These are phyloP conservation scores for Cystobasidium sp. DNA, from an alignment of 1,284 basidiomycete species.

Conservation along the genomic window DNA sequence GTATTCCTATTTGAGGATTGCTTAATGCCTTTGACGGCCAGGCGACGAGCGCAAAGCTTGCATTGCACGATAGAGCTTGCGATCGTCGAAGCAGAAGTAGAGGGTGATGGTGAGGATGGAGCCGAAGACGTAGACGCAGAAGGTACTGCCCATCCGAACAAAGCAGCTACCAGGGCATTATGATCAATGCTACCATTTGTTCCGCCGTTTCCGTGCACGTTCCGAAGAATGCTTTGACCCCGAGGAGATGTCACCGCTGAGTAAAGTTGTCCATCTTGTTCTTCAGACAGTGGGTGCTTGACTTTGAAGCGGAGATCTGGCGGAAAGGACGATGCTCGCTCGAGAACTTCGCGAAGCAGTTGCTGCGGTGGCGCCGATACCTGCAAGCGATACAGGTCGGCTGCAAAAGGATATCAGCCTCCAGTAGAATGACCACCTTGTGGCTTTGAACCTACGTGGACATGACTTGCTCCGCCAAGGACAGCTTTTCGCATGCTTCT, in stretches of 20 bases:
- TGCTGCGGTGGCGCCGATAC: constrained; percentile 12
- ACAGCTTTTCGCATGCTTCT: constrained; percentile 22
- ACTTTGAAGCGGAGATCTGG: not conserved
- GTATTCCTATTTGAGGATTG: not conserved
- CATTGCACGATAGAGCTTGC: constrained; percentile 12
- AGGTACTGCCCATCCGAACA: constrained; percentile 23
- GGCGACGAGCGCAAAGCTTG: constrained; percentile 19
- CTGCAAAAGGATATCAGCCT: constrained; percentile 18
- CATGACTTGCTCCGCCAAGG: constrained; percentile 34
- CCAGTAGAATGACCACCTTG: not conserved
- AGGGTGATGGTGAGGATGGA: not conserved
- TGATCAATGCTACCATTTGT: not conserved
- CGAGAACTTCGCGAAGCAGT: not conserved
- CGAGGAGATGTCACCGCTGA: not conserved
- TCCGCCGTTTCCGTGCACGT: not conserved
- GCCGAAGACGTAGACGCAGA: not conserved
- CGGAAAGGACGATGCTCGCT: constrained; percentile 10
- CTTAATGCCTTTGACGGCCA: constrained; percentile 12
- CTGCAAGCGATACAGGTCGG: constrained; percentile 22
- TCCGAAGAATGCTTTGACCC: not conserved
- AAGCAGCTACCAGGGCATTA: not conserved
- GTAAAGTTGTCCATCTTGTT: not conserved
- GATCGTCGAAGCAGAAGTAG: not conserved
- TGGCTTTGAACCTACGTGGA: constrained; percentile 8
- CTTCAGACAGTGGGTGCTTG: constrained; percentile 18